Conservation (phyloP, 2,329 filamentous ascomycete species). For the Aspergillaceae sp. region DNA sequence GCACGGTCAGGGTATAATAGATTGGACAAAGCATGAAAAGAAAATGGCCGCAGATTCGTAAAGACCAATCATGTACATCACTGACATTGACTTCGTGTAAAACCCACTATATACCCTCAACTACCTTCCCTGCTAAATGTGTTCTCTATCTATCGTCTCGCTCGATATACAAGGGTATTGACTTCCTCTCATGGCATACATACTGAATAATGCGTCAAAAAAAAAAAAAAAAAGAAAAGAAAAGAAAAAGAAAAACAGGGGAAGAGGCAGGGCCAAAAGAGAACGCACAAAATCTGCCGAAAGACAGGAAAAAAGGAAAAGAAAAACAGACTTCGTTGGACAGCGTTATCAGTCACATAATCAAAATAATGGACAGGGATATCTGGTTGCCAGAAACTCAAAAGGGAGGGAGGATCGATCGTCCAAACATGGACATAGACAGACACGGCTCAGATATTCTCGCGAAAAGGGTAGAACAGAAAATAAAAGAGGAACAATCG, state of each 20-base stretch:
- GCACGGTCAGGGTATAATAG: not conserved
- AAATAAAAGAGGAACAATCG: slow-evolving; percentile 20
- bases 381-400: not conserved
- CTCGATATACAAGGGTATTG: slow-evolving; percentile 12
- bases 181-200: not conserved
- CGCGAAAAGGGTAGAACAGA: slow-evolving; percentile 16
- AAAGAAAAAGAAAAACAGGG: too few relatives aligned
- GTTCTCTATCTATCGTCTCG: not conserved
- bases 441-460: slow-evolving; percentile 11
- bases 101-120: too few relatives aligned
- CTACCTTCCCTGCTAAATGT: too few relatives aligned
- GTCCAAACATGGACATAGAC: not conserved
- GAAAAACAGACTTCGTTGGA: slow-evolving; percentile 3
- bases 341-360: slow-evolving; percentile 1
- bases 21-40: not conserved
- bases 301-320: slow-evolving; percentile 3
- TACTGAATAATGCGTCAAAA: slow-evolving; percentile 2
- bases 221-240: slow-evolving; percentile 1
- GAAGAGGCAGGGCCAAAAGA: too few relatives aligned
- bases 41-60: too few relatives aligned
- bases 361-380: slow-evolving; percentile 1
- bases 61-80: too few relatives aligned
- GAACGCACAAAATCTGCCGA: too few relatives aligned
- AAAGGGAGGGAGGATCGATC: too few relatives aligned
- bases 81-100: too few relatives aligned